These are phyloP conservation scores for Singerocomus rubriflavus DNA, from an alignment of 1,284 basidiomycete species.

Conservation along the genomic window DNA sequence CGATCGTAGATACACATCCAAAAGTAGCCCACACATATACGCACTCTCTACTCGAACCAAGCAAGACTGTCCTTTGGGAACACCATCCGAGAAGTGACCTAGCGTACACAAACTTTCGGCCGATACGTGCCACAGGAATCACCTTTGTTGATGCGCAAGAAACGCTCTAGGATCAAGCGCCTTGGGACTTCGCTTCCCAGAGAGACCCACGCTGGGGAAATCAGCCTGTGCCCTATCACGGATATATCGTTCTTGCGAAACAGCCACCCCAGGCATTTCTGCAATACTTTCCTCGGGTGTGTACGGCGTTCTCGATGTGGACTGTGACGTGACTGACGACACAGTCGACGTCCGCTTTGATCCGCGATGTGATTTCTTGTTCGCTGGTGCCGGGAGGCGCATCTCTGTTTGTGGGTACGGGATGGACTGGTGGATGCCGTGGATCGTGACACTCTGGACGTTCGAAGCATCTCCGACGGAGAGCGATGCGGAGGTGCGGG, in stretches of 20 bases:
- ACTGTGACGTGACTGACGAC: slow-evolving; percentile 35
- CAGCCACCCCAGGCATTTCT: slow-evolving; percentile 25
- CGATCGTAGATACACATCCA: slow-evolving; percentile 1
- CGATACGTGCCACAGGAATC: neutral
- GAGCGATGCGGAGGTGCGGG: slow-evolving; percentile 52
- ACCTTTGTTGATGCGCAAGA: slow-evolving; percentile 18
- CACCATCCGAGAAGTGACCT: neutral
- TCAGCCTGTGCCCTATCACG: slow-evolving; percentile 14
- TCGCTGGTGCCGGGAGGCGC: slow-evolving; percentile 18
- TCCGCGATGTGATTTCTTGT: slow-evolving; percentile 25
- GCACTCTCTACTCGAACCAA: neutral
- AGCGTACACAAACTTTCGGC: no score
- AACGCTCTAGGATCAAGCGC: slow-evolving; percentile 26
- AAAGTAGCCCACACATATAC: neutral
- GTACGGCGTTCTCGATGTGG: slow-evolving; percentile 31
- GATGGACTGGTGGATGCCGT: slow-evolving; percentile 14
- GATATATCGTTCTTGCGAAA: slow-evolving; percentile 19
- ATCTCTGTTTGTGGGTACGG: slow-evolving; percentile 31
- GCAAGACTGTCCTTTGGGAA: neutral
- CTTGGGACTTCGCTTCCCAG: slow-evolving; percentile 19
- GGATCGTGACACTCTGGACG: slow-evolving; percentile 16
- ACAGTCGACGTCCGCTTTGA: slow-evolving; percentile 31
- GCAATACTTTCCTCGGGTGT: slow-evolving; percentile 23
- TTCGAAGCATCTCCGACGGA: slow-evolving; percentile 33
- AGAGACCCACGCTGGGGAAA: slow-evolving; percentile 30